phyloP scores from a whole-genome alignment of 139 green algal genomes.

The Closterium sp. region DNA sequence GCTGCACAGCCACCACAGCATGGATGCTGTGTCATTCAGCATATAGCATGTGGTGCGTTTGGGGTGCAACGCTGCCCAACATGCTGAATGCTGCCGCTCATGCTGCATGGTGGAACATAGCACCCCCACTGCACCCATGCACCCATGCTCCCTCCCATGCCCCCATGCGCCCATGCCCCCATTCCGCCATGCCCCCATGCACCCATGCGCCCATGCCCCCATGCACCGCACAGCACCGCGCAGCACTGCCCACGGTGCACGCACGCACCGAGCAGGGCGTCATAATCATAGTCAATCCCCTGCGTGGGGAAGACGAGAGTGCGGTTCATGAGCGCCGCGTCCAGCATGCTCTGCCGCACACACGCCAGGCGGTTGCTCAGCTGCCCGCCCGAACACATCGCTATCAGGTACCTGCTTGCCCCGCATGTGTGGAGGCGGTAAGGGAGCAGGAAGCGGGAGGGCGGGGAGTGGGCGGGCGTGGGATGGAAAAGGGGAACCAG shows the following conservation, averaged over 20 bases:
- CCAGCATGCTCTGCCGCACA: not conserved
- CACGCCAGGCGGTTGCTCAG: constrained; percentile 26
- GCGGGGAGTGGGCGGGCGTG: too few relatives aligned
- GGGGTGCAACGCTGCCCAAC: not conserved
- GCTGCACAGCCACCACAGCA: too few relatives aligned
- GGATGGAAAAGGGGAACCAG: too few relatives aligned
- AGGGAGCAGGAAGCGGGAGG: not conserved
- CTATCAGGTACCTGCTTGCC: constrained; percentile 16
- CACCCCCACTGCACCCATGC: too few relatives aligned
- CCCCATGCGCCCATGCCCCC: too few relatives aligned
- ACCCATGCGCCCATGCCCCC: too few relatives aligned
- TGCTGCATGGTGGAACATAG: too few relatives aligned
- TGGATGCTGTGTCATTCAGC: too few relatives aligned
- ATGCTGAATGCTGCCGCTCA: not conserved
- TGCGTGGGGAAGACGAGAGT: not conserved
- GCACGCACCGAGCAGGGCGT: constrained; percentile 34
- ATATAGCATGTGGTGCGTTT: too few relatives aligned
- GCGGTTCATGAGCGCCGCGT: not conserved
- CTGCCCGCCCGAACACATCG: constrained; percentile 30
- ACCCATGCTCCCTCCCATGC: too few relatives aligned
- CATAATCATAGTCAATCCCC: constrained; percentile 38
- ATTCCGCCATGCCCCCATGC: too few relatives aligned
- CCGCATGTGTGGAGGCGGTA: not conserved
- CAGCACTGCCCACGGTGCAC: not conserved
- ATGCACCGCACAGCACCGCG: not conserved